A percentile compares a stretch with the other conserved stretches of the same genome.
phyloP scores from a whole-genome alignment of 257 asterid genomes.

The Cynanchum wilfordii region DNA sequence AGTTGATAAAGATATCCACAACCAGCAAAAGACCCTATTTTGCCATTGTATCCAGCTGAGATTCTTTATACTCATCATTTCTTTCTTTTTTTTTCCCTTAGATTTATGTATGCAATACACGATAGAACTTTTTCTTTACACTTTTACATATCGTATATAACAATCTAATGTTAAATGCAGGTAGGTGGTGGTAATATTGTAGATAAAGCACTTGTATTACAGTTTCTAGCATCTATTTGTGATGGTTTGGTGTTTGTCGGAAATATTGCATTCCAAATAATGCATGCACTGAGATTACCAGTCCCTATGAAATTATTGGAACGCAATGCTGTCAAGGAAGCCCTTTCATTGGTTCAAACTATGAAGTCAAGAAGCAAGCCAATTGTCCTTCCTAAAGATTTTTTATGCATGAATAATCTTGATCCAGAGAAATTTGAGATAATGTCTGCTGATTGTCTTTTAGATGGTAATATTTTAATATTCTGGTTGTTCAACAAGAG shows the following conservation, averaged over 20 bases:
- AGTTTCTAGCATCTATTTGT: constrained; percentile 52
- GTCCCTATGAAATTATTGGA: constrained; percentile 63
- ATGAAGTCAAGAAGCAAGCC: constrained; percentile 58
- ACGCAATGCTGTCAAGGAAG: constrained; percentile 45
- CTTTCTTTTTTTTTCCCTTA: constrained; percentile 9
- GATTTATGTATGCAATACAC: constrained; percentile 2
- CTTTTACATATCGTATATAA: neutral
- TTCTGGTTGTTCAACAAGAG: neutral
- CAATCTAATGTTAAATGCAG: constrained; percentile 38
- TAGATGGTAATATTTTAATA: constrained; percentile 45
- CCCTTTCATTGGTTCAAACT: constrained; percentile 44
- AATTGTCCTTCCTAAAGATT: constrained; percentile 63
- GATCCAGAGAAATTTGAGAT: constrained; percentile 33
- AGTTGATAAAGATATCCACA: constrained; percentile 52
- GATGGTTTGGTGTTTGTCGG: constrained; percentile 86
- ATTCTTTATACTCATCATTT: constrained; percentile 19
- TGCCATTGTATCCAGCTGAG: constrained; percentile 58
- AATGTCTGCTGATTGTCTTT: constrained; percentile 41
- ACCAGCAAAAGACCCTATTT: constrained; percentile 49
- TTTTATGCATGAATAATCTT: constrained; percentile 52
- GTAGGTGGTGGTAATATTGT: constrained; percentile 73
- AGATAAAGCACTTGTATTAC: constrained; percentile 65
- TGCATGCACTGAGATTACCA: constrained; percentile 63
- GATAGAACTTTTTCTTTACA: neutral
- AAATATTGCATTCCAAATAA: constrained; percentile 68